Evolutionary conservation across 306 rosid species (phyloP).

Genomic region (Neltuma alba): DNA sequence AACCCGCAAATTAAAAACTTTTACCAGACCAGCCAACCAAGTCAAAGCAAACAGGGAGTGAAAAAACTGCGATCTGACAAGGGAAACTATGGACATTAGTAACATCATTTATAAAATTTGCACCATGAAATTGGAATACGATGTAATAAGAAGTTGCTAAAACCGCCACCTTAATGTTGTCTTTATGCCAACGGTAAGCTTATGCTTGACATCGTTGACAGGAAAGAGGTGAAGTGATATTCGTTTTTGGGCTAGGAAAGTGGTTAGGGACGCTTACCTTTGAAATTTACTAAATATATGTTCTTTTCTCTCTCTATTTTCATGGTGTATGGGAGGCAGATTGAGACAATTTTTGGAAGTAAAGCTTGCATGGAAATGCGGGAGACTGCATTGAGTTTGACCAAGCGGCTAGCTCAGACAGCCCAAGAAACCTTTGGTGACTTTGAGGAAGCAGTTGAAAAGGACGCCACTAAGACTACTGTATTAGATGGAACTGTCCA

Average conservation of each 20-base stretch:
- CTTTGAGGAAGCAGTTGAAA: slow-evolving; percentile 98
- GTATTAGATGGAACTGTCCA: slow-evolving; percentile 97
- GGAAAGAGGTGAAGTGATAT: slow-evolving; percentile 5
- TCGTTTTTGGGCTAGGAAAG: not conserved
- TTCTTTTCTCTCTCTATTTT: slow-evolving; percentile 11
- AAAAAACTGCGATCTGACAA: not conserved
- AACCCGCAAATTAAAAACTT: slow-evolving; percentile 13
- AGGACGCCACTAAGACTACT: slow-evolving; percentile 92
- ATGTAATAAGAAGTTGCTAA: slow-evolving; percentile 6
- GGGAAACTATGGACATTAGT: not conserved
- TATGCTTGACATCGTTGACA: not conserved
- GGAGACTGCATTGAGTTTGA: slow-evolving; percentile 74
- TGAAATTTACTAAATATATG: not conserved
- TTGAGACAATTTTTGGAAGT: slow-evolving; percentile 69
- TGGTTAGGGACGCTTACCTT: not conserved
- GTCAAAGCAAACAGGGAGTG: slow-evolving; percentile 18
- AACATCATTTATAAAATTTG: not conserved
- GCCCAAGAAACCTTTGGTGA: slow-evolving; percentile 96
- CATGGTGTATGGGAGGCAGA: slow-evolving; percentile 41
- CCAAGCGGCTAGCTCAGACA: slow-evolving; percentile 87
- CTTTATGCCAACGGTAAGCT: not conserved
- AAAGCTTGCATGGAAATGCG: slow-evolving; percentile 81
- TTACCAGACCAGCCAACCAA: not conserved
- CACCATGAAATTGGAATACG: not conserved
- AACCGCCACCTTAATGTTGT: slow-evolving; percentile 1